Evolutionary conservation across 768 basidiomycete genomes (phyloP).

Genomic region (Coprinopsis marcescibilis): DNA sequence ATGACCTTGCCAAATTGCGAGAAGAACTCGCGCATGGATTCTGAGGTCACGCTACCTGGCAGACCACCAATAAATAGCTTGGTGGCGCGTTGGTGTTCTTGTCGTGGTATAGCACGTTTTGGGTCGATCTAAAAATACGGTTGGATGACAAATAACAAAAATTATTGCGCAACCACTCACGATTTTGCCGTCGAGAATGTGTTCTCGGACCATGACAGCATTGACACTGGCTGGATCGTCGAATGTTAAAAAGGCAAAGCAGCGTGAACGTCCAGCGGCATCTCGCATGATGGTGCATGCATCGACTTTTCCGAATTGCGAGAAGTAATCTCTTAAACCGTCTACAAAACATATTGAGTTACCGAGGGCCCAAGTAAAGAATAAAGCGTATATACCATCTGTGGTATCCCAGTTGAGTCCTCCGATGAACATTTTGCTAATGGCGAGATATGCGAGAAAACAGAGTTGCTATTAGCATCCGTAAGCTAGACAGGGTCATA

Average conservation of each 20-base stretch:
- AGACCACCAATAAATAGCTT: slow-evolving; percentile 97
- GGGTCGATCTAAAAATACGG: slow-evolving; percentile 78
- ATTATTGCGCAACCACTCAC: slow-evolving; percentile 45
- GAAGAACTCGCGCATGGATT: slow-evolving; percentile 91
- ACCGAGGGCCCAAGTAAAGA: slow-evolving; percentile 35
- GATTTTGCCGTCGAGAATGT: slow-evolving; percentile 94
- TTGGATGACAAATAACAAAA: slow-evolving; percentile 2
- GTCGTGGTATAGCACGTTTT: slow-evolving; percentile 96
- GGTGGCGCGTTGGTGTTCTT: slow-evolving; percentile 89
- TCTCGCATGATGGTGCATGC: slow-evolving; percentile 99
- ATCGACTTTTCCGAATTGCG: slow-evolving; percentile 95
- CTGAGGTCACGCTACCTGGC: slow-evolving; percentile 86
- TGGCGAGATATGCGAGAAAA: slow-evolving; percentile 39
- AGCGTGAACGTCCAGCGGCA: slow-evolving; percentile 86
- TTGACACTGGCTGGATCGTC: slow-evolving; percentile 90
- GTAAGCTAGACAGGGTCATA: slow-evolving; percentile 63
- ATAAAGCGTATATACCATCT: slow-evolving; percentile 72
- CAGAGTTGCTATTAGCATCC: slow-evolving; percentile 77
- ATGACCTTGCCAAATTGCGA: slow-evolving; percentile 92
- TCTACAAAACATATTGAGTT: slow-evolving; percentile 41
- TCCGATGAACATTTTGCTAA: slow-evolving; percentile 99
- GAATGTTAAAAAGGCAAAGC: slow-evolving; percentile 98
- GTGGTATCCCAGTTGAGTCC: slow-evolving; percentile 99
- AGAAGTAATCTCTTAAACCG: slow-evolving; percentile 78
- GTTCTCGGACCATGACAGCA: slow-evolving; percentile 92